Percentiles rank a stretch among this genome's conserved stretches.
Evolutionary conservation across 106 monocot genomes (phyloP).

Genomic region (Triglochin maritima): DNA sequence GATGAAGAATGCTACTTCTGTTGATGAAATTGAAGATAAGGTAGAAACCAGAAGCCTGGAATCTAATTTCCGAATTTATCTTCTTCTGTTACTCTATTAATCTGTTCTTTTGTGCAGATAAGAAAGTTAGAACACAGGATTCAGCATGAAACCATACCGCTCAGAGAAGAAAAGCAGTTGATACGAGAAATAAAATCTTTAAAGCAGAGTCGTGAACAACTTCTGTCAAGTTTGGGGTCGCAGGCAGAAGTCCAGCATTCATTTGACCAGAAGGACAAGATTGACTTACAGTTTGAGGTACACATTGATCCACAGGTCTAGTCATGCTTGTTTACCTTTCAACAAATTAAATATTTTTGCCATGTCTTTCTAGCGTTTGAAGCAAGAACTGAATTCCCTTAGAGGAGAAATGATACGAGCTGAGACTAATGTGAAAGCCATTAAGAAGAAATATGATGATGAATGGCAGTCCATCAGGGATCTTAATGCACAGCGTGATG

Average conservation of each 20-base stretch:
- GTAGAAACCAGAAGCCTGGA: conserved; percentile 4
- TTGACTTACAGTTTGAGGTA: conserved; percentile 44
- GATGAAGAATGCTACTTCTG: conserved; percentile 40
- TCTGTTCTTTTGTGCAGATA: conserved; percentile 26
- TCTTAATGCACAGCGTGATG: conserved; percentile 24
- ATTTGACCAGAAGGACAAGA: conserved; percentile 34
- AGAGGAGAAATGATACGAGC: conserved; percentile 18
- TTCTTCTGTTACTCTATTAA: background rate
- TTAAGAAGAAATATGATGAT: conserved; percentile 22
- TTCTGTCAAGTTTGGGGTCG: conserved; percentile 31
- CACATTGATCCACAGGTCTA: background rate
- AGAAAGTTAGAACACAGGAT: conserved; percentile 35
- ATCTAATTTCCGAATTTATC: background rate
- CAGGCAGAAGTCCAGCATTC: conserved; percentile 41
- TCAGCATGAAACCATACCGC: conserved; percentile 55
- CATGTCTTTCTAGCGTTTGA: conserved; percentile 31
- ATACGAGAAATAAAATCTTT: conserved; percentile 58
- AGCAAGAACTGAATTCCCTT: conserved; percentile 44
- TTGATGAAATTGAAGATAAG: conserved; percentile 61
- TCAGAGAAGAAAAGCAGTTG: conserved; percentile 59
- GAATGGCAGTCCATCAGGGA: conserved; percentile 18
- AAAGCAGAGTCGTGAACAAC: conserved; percentile 37
- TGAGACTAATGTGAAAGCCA: conserved; percentile 24
- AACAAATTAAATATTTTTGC: background rate
- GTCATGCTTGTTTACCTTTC: background rate